Evolutionary conservation across 257 asterid genomes (phyloP).

Genomic region (Asclepias syriaca): DNA sequence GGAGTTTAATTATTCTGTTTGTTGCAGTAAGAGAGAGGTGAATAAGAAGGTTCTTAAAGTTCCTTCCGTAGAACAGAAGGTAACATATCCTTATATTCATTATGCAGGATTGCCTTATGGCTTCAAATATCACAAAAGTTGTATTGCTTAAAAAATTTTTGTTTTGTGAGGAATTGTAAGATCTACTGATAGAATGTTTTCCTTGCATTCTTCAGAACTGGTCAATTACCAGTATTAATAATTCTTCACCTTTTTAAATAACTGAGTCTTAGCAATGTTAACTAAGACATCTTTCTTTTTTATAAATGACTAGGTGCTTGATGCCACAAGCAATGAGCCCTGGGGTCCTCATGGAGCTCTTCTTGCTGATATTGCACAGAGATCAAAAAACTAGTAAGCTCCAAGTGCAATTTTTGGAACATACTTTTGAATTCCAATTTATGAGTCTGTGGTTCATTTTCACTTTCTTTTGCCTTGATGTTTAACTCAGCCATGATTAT

Average conservation of each 20-base stretch:
- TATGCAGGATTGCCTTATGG: not conserved
- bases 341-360: slow-evolving; percentile 98
- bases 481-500: slow-evolving; percentile 65
- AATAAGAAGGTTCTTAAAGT: slow-evolving; percentile 94
- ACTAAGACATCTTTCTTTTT: not conserved
- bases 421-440: slow-evolving; percentile 4
- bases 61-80: slow-evolving; percentile 93
- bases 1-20: slow-evolving; percentile 13
- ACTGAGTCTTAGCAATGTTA: not conserved
- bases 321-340: slow-evolving; percentile 96
- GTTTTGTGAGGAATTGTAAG: not conserved
- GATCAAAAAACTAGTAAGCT: slow-evolving; percentile 75
- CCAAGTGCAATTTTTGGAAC: slow-evolving; percentile 5
- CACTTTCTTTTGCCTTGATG: not conserved
- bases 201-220: not conserved
- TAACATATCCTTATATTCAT: slow-evolving; percentile 18
- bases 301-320: slow-evolving; percentile 64
- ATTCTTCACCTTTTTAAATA: not conserved
- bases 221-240: not conserved
- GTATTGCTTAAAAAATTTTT: not conserved
- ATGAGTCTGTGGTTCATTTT: slow-evolving; percentile 17
- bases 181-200: not conserved
- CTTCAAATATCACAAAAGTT: not conserved
- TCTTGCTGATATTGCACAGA: slow-evolving; percentile 93
- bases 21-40: slow-evolving; percentile 94